Conservation (phyloP, 1,139 yeast genomes). For the Ogataea hybrid region DNA sequence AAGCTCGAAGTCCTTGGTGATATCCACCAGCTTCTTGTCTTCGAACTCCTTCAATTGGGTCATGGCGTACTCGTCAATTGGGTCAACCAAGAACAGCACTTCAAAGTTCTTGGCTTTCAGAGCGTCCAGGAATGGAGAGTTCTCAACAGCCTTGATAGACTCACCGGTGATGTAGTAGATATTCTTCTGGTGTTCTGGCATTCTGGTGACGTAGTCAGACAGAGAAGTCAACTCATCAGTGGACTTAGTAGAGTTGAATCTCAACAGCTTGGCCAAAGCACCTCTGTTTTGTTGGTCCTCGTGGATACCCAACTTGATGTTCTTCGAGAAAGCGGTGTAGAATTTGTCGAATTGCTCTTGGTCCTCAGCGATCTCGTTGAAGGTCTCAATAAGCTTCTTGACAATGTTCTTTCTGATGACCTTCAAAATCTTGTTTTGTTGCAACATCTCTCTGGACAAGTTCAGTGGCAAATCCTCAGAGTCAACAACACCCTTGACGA, state of each 20-base stretch:
- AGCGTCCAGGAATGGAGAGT: constrained; percentile 99
- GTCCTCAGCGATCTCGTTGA: constrained; percentile 99
- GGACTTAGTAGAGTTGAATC: constrained; percentile 97
- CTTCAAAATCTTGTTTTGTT: constrained; percentile 99
- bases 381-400: constrained; percentile 97
- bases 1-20: constrained; percentile 98
- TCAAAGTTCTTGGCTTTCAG: constrained; percentile 98
- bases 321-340: constrained; percentile 98
- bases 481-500: constrained; percentile 99
- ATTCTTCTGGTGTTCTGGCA: constrained; percentile 99
- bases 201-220: constrained; percentile 96
- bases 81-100: constrained; percentile 96
- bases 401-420: constrained; percentile 99
- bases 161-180: constrained; percentile 99
- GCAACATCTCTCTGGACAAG: constrained; percentile 99
- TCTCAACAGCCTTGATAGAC: constrained; percentile 93
- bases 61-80: constrained; percentile 99
- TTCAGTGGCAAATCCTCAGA: constrained; percentile 99
- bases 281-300: constrained; percentile 98
- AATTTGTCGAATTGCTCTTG: constrained; percentile 98
- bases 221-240: constrained; percentile 91
- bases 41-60: constrained; percentile 99
- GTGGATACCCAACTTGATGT: constrained; percentile 98
- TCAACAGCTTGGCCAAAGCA: constrained; percentile 92
- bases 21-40: constrained; percentile 98